Evolutionary conservation across 2,329 filamentous ascomycete genomes (phyloP).

Genomic region (Cytospora leucostoma): DNA sequence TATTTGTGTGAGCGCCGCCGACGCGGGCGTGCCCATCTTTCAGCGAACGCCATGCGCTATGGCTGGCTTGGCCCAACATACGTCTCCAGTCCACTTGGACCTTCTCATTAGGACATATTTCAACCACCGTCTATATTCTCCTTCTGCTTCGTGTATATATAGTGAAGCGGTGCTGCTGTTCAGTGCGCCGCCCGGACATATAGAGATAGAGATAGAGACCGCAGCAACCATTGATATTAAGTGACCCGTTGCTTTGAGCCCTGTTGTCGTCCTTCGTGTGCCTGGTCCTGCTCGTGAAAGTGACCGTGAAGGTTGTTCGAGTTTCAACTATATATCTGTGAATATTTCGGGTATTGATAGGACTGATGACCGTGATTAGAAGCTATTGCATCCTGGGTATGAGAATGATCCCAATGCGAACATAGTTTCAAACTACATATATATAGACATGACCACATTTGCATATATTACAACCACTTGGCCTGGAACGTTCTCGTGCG

Average conservation of each 20-base stretch:
- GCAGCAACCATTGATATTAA: background rate
- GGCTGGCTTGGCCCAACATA: background rate
- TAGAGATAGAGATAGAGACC: too few relatives aligned
- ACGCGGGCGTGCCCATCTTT: background rate
- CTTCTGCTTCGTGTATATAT: background rate
- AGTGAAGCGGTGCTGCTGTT: background rate
- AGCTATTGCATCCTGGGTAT: too few relatives aligned
- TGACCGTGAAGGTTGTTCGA: background rate
- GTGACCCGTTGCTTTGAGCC: background rate
- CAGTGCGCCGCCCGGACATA: background rate
- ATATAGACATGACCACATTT: too few relatives aligned
- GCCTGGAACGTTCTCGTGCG: too few relatives aligned
- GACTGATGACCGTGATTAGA: too few relatives aligned
- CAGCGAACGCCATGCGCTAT: background rate
- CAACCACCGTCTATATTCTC: background rate
- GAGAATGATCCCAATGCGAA: too few relatives aligned
- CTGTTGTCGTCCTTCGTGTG: background rate
- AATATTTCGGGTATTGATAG: too few relatives aligned
- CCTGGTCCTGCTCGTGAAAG: background rate
- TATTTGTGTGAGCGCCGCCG: background rate
- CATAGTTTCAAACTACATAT: too few relatives aligned
- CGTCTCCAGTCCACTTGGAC: background rate
- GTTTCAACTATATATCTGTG: too few relatives aligned
- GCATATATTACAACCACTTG: too few relatives aligned
- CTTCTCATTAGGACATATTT: background rate